phyloP scores from a whole-genome alignment of 805 yeast genomes.

The Candida arabinofermentans region DNA sequence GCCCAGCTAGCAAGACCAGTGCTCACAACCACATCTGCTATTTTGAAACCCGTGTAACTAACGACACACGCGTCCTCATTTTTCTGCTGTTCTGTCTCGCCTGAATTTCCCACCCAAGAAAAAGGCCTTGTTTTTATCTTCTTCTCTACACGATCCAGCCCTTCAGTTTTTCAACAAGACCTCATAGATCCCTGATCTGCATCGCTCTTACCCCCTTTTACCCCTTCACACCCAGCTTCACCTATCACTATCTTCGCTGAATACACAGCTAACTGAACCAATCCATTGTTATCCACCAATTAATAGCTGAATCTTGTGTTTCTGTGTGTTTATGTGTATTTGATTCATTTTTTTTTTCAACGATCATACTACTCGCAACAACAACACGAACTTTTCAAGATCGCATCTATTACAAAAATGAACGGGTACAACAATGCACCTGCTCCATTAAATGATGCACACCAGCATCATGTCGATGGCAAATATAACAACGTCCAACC shows the following conservation, averaged over 20 bases:
- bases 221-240: background rate
- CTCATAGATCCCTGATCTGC: background rate
- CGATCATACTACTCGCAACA: background rate
- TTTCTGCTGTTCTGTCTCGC: background rate
- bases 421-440: background rate
- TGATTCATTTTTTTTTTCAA: too few relatives aligned
- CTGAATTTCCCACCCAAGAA: too few relatives aligned
- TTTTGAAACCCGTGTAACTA: too few relatives aligned
- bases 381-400: constrained; percentile 1
- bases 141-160: background rate
- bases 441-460: background rate
- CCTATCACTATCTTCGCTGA: background rate
- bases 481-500: background rate
- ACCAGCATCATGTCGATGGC: background rate
- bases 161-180: background rate
- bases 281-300: background rate
- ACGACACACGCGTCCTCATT: too few relatives aligned
- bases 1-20: too few relatives aligned
- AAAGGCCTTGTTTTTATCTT: background rate
- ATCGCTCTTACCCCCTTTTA: background rate
- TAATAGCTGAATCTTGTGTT: background rate
- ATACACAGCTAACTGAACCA: background rate
- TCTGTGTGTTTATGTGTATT: background rate
- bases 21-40: too few relatives aligned
- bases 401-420: background rate